These are phyloP conservation scores for Sordariomycetes sp. DNA, from an alignment of 2,329 filamentous ascomycete species.

Conservation along the genomic window DNA sequence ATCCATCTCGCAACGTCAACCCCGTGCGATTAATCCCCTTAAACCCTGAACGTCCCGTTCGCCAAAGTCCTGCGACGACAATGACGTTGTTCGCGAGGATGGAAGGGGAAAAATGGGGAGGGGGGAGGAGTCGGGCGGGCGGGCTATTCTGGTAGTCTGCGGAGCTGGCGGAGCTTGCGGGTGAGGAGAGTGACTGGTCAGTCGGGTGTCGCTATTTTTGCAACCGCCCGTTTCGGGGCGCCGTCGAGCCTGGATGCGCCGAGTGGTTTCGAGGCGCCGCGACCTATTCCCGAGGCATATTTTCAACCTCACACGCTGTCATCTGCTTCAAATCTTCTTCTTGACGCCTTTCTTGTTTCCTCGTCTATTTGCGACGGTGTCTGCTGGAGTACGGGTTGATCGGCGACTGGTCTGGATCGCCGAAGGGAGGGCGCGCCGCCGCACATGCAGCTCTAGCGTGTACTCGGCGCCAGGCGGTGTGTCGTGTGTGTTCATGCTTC, in stretches of 20 bases:
- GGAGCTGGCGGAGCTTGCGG: not conserved
- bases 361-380: not conserved
- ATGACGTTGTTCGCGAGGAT: not conserved
- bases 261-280: not conserved
- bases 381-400: not conserved
- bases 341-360: not conserved
- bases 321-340: not conserved
- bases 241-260: not conserved
- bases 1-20: not conserved
- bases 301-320: not conserved
- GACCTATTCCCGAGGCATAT: not conserved
- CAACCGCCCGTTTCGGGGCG: conserved; percentile 4
- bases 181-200: not conserved
- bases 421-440: not conserved
- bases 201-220: conserved; percentile 1
- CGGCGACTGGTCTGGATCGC: not conserved
- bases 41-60: not conserved
- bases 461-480: not conserved
- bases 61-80: not conserved
- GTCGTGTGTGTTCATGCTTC: not conserved
- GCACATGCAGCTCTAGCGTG: not conserved
- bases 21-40: not conserved
- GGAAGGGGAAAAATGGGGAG: not conserved
- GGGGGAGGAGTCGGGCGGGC: not conserved
- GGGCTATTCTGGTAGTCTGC: not conserved